phyloP scores from a whole-genome alignment of 2,329 filamentous ascomycete genomes.

The Cladosporium sphaerospermum region DNA sequence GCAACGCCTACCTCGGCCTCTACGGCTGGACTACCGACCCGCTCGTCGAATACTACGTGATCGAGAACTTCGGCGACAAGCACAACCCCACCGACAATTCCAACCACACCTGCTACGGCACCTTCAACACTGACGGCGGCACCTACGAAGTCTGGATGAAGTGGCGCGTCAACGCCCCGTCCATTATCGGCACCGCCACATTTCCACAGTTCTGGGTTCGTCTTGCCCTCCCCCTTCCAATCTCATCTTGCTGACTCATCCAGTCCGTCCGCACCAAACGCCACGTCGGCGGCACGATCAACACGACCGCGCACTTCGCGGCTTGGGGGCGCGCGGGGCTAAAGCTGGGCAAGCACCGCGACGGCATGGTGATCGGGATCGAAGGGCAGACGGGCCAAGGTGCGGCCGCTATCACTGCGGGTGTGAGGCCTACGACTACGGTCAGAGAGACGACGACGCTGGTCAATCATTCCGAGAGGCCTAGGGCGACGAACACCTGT shows the following conservation, averaged over 20 bases:
- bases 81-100: constrained; percentile 36
- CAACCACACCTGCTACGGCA: constrained; percentile 44
- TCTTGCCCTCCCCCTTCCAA: neutral
- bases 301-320: constrained; percentile 23
- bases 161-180: constrained; percentile 37
- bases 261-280: constrained; percentile 36
- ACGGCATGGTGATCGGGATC: constrained; percentile 7
- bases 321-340: constrained; percentile 22
- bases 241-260: constrained; percentile 27
- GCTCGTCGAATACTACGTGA: constrained; percentile 53
- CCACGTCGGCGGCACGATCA: constrained; percentile 26
- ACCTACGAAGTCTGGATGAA: constrained; percentile 48
- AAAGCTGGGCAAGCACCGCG: constrained; percentile 23
- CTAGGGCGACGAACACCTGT: constrained; percentile 8
- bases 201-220: constrained; percentile 41
- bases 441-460: constrained; percentile 3
- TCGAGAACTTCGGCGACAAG: constrained; percentile 45
- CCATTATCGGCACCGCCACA: constrained; percentile 35
- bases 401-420: neutral
- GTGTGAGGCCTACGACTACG: neutral
- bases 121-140: constrained; percentile 47
- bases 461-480: constrained; percentile 3
- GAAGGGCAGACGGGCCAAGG: neutral
- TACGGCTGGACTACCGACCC: constrained; percentile 54
- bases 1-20: constrained; percentile 45